Percentiles rank a stretch among this genome's conserved stretches.
phyloP scores from a whole-genome alignment of 805 yeast species.

The Yamadazyma philogaea region DNA sequence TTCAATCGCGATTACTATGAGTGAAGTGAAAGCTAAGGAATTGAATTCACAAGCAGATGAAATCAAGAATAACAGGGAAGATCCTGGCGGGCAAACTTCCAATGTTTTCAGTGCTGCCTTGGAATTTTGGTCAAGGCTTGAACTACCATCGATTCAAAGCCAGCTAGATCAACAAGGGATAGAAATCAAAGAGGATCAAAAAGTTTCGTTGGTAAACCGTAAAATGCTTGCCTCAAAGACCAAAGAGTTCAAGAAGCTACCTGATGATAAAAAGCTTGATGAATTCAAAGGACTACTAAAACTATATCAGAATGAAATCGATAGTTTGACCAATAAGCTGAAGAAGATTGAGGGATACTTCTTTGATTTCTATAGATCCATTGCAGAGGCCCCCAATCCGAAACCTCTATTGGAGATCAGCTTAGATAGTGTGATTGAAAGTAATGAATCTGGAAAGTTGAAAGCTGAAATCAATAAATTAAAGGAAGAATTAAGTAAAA shows the following conservation, averaged over 20 bases:
- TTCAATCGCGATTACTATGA: background rate
- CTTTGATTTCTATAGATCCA: constrained; percentile 66
- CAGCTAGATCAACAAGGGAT: constrained; percentile 72
- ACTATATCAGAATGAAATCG: constrained; percentile 85
- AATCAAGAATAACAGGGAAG: background rate
- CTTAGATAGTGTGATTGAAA: constrained; percentile 56
- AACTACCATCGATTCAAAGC: constrained; percentile 66
- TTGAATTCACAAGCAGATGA: constrained; percentile 1
- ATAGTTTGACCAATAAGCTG: constrained; percentile 70
- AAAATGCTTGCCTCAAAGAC: constrained; percentile 79
- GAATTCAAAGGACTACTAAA: constrained; percentile 67
- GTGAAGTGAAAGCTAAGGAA: constrained; percentile 2
- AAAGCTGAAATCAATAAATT: constrained; percentile 48
- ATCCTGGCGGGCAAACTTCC: constrained; percentile 9
- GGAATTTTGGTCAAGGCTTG: constrained; percentile 72
- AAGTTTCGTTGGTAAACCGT: constrained; percentile 63
- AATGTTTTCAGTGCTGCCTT: constrained; percentile 54
- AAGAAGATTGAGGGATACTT: constrained; percentile 72
- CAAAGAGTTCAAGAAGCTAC: constrained; percentile 75
- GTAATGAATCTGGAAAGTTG: constrained; percentile 50
- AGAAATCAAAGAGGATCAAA: constrained; percentile 68
- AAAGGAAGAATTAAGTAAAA: constrained; percentile 57
- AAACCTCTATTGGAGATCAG: constrained; percentile 72
- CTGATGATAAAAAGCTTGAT: constrained; percentile 61
- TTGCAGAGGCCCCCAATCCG: constrained; percentile 94